Evolutionary conservation across 2,329 filamentous ascomycete genomes (phyloP), one percentile per base, ranked within the genome.

Genomic region (Cladosporium sp.): DNA sequence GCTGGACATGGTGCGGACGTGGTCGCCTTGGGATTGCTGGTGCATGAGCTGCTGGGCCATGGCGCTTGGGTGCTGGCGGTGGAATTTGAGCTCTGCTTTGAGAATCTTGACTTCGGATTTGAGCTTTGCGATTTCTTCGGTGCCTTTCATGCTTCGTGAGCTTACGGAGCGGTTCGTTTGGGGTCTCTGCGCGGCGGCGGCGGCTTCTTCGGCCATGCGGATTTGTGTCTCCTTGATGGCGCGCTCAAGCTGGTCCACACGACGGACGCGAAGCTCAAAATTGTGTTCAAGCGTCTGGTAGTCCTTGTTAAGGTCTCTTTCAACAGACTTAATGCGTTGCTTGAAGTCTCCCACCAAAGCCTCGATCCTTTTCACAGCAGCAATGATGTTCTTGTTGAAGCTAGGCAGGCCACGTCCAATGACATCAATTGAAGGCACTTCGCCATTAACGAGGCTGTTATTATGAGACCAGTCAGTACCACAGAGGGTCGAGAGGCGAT

Each of bases 401-500:
- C 89, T 90, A 0, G 89, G 88, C 4, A 97, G 81, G 75, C 94
- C 91, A 51, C 87, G 92, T 1, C 87, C 86, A 61, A 99, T 89
- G 14, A 92, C 87, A 68, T 97, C 93, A 36, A 95, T 81, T 12
- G 88, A 91, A 0, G 92, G 91, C 6, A 96, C 77, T 60, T 93
- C 89, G 19, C 92, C 90, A 67, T 94, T 93, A 70, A 97, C 89
- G 22, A 96, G 84, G 59, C 88, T 88, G 73, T 97, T 92, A 68
- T 88, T 86, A 72, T 96, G 89, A 4, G 89, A 85, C 93, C 94
- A 99, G 70, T 97, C 94, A 0, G 86, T 83, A 11, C 94, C 94
- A 68, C 94, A 97, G 43, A 97, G 82, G 0, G 85, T 82, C 3
- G 90, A 92, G 8, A 99, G 82, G 47, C 89, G 84, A 63, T 93